phyloP scores from a whole-genome alignment of 805 yeast genomes.

The Clavispora santaluciae region DNA sequence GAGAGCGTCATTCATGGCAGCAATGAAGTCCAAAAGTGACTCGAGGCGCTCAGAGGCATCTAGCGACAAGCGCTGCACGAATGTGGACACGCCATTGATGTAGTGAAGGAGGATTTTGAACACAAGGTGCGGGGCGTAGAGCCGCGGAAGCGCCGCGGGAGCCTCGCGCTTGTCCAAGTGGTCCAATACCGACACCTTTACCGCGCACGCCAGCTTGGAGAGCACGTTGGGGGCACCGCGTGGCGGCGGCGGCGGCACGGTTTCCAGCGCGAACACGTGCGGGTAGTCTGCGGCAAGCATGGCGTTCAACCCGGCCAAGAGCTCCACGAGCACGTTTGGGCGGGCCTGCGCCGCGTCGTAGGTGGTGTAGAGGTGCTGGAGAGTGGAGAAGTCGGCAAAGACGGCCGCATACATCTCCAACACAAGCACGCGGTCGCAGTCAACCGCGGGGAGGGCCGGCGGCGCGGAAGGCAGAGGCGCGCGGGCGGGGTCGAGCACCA shows the following conservation, averaged over 20 bases:
- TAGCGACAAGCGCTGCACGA: constrained; percentile 41
- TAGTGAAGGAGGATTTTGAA: constrained; percentile 48
- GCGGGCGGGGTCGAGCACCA: constrained; percentile 45
- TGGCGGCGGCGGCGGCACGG: constrained; percentile 18
- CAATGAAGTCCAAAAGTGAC: constrained; percentile 32
- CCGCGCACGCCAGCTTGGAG: constrained; percentile 39
- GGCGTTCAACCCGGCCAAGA: constrained; percentile 35
- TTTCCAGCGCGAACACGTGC: constrained; percentile 19
- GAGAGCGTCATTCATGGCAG: constrained; percentile 26
- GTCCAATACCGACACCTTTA: constrained; percentile 61
- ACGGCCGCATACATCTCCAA: constrained; percentile 67
- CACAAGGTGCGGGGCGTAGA: constrained; percentile 56
- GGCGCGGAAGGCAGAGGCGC: constrained; percentile 3
- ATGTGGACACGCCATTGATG: constrained; percentile 65
- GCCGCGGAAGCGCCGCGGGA: constrained; percentile 54
- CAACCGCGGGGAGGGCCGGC: constrained; percentile 2
- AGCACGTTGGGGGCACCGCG: constrained; percentile 20
- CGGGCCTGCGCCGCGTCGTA: constrained; percentile 56
- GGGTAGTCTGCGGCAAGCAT: constrained; percentile 23
- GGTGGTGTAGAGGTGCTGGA: constrained; percentile 49
- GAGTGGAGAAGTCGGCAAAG: constrained; percentile 49
- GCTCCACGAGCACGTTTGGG: constrained; percentile 56
- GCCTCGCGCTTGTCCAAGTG: constrained; percentile 77
- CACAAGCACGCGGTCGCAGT: constrained; percentile 72
- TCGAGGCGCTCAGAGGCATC: constrained; percentile 22